Evolutionary conservation across 352 stramenopile genomes (phyloP), one percentile per base, ranked within the genome.

Genomic region (Phytophthora kernoviae): DNA sequence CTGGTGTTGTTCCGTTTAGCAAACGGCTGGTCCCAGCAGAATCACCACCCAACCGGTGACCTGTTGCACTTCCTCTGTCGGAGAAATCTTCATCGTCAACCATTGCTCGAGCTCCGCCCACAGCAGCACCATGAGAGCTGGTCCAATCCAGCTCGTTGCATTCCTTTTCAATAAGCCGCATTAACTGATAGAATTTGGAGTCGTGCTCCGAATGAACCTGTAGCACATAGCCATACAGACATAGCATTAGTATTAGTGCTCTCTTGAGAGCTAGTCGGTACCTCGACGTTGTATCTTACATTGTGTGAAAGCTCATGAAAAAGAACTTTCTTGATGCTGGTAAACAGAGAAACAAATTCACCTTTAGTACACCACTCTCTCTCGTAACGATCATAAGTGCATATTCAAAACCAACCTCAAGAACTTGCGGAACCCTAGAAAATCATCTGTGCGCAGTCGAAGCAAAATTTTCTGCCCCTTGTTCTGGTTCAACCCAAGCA

Each of bases 231-330:
- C 5, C 15, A 20, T 6, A 30, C 6, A 44, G 39, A 20, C 39
- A 44, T 30, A 26, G 39, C 15, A 17, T 15, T 20, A 40, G 21
- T 20, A 6, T 30, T 30, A 47, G 11, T 37, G 11, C n/a, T 42
- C 3, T 44, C 12, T 44, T 26, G 1, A 24, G 24, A 26, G 39
- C 18, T 24, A 24, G 9, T 26, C 12, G 18, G 39, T 15, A 32
- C 7, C 24, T 30, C 17, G 17, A 47, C n/a, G 20, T 7, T 11
- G 3, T 20, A 17, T 22, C 73, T 64, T 75, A 96, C 91, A 60
- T 98, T 98, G 70, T 98, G 95, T 4, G 91, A 81, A 26, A 98
- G 81, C 62, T 98, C 95, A 73, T 98, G 95, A 47, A 87, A 98
- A 1, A 98, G 68, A 14, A 97, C 93, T 66, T 98, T 97, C 59